Conservation (phyloP, 2,329 filamentous ascomycete species). For the Venturiaceae sp. region DNA sequence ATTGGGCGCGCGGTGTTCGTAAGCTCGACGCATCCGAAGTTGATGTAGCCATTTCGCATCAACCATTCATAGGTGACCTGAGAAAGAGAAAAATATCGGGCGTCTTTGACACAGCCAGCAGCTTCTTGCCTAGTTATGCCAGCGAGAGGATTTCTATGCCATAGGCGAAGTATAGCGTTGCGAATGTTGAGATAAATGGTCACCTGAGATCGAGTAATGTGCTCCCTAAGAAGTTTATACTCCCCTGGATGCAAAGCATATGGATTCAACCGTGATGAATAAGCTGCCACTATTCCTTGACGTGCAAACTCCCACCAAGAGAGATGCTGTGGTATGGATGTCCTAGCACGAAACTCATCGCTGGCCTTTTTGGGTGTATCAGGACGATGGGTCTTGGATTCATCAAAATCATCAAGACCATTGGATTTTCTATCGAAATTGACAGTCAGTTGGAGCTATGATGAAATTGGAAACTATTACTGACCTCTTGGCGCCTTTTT, state of each 20-base stretch:
- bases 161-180: conserved; percentile 85
- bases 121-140: conserved; percentile 77
- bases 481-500: not conserved
- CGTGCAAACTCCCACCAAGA: conserved; percentile 71
- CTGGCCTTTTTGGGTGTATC: conserved; percentile 7
- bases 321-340: conserved; percentile 64
- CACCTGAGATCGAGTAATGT: conserved; percentile 81
- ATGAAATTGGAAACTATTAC: not conserved
- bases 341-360: conserved; percentile 6
- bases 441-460: not conserved
- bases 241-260: conserved; percentile 81
- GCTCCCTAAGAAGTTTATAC: conserved; percentile 66
- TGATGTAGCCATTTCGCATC: conserved; percentile 84
- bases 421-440: not conserved
- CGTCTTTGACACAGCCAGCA: conserved; percentile 78
- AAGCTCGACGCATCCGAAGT: conserved; percentile 85
- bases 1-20: conserved; percentile 32
- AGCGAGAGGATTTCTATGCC: conserved; percentile 77
- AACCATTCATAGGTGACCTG: conserved; percentile 90
- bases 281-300: conserved; percentile 82
- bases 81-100: conserved; percentile 80
- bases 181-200: conserved; percentile 94
- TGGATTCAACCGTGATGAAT: conserved; percentile 80
- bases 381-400: not conserved
- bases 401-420: conserved; percentile 1